Conservation (phyloP, 352 stramenopile species). For the Phytophthora sojae region DNA sequence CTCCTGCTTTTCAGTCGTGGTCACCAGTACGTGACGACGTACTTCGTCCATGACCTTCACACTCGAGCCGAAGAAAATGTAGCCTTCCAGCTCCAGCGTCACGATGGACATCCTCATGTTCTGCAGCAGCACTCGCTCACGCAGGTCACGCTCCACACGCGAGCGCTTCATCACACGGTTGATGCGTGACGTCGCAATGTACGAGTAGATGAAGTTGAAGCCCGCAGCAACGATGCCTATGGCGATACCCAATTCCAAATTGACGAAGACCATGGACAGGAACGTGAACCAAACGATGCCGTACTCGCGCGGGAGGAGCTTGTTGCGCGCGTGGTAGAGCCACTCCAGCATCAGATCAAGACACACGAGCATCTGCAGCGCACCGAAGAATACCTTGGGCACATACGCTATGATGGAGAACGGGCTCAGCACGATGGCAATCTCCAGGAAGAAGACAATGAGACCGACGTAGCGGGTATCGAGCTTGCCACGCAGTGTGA, state of each 20-base stretch:
- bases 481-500: slow-evolving; percentile 83
- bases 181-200: slow-evolving; percentile 74
- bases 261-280: slow-evolving; percentile 92
- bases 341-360: slow-evolving; percentile 98
- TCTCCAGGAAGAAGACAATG: slow-evolving; percentile 81
- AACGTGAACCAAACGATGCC: slow-evolving; percentile 95
- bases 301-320: slow-evolving; percentile 93
- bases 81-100: slow-evolving; percentile 85
- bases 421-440: slow-evolving; percentile 85
- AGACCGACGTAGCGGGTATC: slow-evolving; percentile 76
- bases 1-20: slow-evolving; percentile 42
- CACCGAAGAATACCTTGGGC: slow-evolving; percentile 98
- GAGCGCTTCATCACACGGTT: slow-evolving; percentile 84
- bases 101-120: slow-evolving; percentile 84
- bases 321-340: slow-evolving; percentile 90
- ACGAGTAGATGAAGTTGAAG: slow-evolving; percentile 91
- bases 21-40: slow-evolving; percentile 82
- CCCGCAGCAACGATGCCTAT: slow-evolving; percentile 91
- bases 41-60: slow-evolving; percentile 91
- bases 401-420: slow-evolving; percentile 96
- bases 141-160: slow-evolving; percentile 81
- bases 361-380: slow-evolving; percentile 97
- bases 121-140: slow-evolving; percentile 77
- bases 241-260: slow-evolving; percentile 96
- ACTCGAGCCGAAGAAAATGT: slow-evolving; percentile 89